phyloP scores from a whole-genome alignment of 2,329 filamentous ascomycete species.

The Didymella arachidicola region DNA sequence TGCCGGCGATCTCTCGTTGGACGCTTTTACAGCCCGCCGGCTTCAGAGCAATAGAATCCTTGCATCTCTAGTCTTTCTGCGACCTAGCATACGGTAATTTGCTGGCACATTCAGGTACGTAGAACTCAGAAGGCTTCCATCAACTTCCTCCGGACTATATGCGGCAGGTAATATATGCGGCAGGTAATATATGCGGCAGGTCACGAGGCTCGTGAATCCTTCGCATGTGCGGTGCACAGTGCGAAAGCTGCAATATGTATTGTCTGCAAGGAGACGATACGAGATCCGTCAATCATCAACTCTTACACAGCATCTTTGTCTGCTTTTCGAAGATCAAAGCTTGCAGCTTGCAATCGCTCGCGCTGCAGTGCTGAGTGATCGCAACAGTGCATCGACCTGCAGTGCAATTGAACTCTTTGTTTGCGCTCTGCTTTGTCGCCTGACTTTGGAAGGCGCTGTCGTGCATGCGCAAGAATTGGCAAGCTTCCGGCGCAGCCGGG shows the following conservation, averaged over 20 bases:
- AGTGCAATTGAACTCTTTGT: not conserved
- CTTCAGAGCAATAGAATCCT: slow-evolving; percentile 21
- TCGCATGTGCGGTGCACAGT: slow-evolving; percentile 8
- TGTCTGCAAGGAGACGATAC: not conserved
- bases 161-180: slow-evolving; percentile 29
- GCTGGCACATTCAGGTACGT: slow-evolving; percentile 22
- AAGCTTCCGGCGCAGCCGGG: slow-evolving; percentile 46
- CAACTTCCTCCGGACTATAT: slow-evolving; percentile 28
- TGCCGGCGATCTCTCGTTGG: slow-evolving; percentile 19
- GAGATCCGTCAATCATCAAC: not conserved
- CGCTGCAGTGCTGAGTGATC: not conserved
- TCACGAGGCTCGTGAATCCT: slow-evolving; percentile 33
- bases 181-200: slow-evolving; percentile 29
- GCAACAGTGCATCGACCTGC: not conserved
- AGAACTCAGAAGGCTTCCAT: slow-evolving; percentile 33
- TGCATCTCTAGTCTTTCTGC: slow-evolving; percentile 24
- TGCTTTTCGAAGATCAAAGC: not conserved
- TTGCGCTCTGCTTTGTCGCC: not conserved
- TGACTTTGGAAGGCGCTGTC: slow-evolving; percentile 3
- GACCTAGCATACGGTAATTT: slow-evolving; percentile 14
- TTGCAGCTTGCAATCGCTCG: not conserved
- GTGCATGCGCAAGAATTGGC: slow-evolving; percentile 16
- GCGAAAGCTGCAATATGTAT: not conserved
- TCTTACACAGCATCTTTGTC: not conserved
- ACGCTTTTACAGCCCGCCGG: not conserved